Base-by-base conservation (phyloP, 75 land plant species). In the Cupressus sempervirens region DNA sequence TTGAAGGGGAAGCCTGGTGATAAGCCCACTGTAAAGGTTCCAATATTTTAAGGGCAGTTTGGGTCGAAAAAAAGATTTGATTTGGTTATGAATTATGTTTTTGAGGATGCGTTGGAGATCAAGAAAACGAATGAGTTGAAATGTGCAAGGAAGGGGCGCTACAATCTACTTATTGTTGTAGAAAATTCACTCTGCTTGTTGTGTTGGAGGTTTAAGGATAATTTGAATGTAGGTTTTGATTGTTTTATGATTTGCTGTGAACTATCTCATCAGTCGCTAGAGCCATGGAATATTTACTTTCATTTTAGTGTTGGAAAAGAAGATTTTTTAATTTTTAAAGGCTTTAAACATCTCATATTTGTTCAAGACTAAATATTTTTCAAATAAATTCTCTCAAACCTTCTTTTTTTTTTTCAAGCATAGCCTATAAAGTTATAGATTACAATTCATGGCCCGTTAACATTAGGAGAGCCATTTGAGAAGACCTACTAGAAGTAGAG, bases 21-120 rank as follows among this genome's bases (percentile, higher is more conserved):
- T 84, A 91, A 91, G 86, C 86, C 86, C n/a, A 89, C 87, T 56
- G 89, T 89, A 52, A 91, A 91, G 82, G 88, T 92, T 40, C 94
- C 94, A 1, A 86, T 88, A 91, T 88, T 88, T 43, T 91, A 91
- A 38, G 18, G 86, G 48, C 90, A 83, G 34, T 70, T 70, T 70
- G 74, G 34, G n/a, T 70, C 74, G n/a, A 67, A 67, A 29, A 67
- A 10, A 29, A 35, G 34, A 29, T 70, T 70, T 30, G 74, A 32
- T 29, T 29, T 29, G 34, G 74, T 30, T 3, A 70, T 70, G 7
- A 70, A 70, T 70, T 70, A 34, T 9, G 35, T 70, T 70, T 70
- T 70, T 30, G 74, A 70, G 2, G 74, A 32, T 70, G 74, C 35
- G 74, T 70, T 32, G 14, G 32, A 35, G 74, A 35, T 70, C 14